Evolutionary conservation across 805 yeast genomes (phyloP).

Genomic region (Danielozyma ontarioensis): DNA sequence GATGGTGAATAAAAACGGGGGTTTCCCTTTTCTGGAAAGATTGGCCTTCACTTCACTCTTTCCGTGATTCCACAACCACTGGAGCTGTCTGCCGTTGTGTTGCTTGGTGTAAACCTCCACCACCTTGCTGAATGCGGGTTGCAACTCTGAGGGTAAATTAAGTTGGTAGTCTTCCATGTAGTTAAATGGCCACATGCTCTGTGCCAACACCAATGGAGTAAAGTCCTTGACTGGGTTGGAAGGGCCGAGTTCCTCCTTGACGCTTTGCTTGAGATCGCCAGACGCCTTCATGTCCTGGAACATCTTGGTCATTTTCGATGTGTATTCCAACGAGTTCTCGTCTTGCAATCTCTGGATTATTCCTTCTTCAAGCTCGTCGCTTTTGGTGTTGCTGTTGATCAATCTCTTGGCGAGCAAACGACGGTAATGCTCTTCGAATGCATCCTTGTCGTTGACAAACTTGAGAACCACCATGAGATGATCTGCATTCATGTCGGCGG

Average conservation of each 20-base stretch:
- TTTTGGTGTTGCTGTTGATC: constrained; percentile 78
- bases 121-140: constrained; percentile 60
- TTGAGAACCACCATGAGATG: constrained; percentile 84
- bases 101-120: constrained; percentile 63
- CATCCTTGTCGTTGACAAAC: constrained; percentile 89
- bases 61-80: constrained; percentile 95
- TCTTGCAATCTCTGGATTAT: constrained; percentile 83
- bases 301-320: constrained; percentile 92
- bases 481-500: constrained; percentile 72
- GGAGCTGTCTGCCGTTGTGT: constrained; percentile 82
- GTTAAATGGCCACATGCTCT: constrained; percentile 82
- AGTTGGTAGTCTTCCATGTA: constrained; percentile 34
- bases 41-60: constrained; percentile 89
- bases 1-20: constrained; percentile 76
- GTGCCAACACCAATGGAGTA: constrained; percentile 75
- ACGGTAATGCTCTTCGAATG: constrained; percentile 90
- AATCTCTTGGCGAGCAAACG: constrained; percentile 84
- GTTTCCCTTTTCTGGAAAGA: constrained; percentile 72
- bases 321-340: constrained; percentile 87
- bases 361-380: constrained; percentile 79
- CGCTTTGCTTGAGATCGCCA: constrained; percentile 60
- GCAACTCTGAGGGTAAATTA: constrained; percentile 64
- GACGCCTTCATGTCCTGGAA: constrained; percentile 89
- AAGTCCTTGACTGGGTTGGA: constrained; percentile 43
- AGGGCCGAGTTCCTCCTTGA: constrained; percentile 38